Evolutionary conservation across 2,329 filamentous ascomycete species (phyloP).

Genomic region (Penicillium janthinellum): DNA sequence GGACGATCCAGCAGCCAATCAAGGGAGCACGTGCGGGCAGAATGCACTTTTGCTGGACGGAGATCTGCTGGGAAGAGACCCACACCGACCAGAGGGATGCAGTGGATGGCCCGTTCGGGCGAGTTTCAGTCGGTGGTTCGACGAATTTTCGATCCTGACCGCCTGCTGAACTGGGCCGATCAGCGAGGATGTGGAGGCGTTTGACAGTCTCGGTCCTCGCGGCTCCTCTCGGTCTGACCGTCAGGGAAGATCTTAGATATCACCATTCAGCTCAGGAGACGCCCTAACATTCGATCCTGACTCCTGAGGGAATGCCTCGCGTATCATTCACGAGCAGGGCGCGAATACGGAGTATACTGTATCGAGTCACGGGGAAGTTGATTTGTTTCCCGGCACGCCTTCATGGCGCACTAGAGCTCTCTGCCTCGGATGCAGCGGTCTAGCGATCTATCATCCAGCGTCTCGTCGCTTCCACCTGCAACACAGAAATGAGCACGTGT

Average conservation of each 20-base stretch:
- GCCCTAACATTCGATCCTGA: not conserved
- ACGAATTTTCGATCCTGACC: not conserved
- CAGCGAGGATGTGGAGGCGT: not conserved
- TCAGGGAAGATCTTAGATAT: not conserved
- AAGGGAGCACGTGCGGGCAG: conserved; percentile 36
- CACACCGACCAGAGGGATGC: not conserved
- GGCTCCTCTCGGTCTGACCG: not conserved
- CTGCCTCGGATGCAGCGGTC: not conserved
- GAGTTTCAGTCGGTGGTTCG: not conserved
- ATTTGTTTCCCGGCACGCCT: not conserved
- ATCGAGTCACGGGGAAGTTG: no score
- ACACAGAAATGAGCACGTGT: conserved; percentile 1
- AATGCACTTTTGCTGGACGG: conserved; percentile 17
- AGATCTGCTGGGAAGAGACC: not conserved
- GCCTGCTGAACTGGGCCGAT: not conserved
- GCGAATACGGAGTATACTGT: not conserved
- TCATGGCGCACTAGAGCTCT: not conserved
- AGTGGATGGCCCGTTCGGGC: not conserved
- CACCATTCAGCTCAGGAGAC: not conserved
- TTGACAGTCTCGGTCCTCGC: no score
- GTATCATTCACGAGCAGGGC: not conserved
- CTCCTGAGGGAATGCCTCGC: not conserved
- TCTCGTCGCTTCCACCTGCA: not conserved
- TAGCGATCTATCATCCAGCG: not conserved
- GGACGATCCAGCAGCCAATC: conserved; percentile 29